These are phyloP conservation scores for Metschnikowia picachoensis DNA, from an alignment of 805 yeast genomes.

Conservation along the genomic window DNA sequence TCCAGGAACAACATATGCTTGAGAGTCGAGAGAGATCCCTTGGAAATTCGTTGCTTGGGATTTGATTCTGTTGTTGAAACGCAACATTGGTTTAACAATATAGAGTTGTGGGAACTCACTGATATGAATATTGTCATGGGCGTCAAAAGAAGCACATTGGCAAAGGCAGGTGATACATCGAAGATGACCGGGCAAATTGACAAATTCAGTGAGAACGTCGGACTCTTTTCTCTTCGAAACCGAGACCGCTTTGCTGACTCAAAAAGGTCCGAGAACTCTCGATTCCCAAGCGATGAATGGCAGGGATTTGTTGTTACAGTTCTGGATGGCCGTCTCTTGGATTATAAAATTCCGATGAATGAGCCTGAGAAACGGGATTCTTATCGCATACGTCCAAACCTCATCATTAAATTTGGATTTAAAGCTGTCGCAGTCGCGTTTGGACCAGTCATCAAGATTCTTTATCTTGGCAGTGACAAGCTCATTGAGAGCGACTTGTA, in stretches of 20 bases:
- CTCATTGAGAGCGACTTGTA: conserved; percentile 57
- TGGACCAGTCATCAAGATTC: conserved; percentile 67
- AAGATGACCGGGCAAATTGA: neutral
- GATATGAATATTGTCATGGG: conserved; percentile 79
- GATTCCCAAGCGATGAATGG: conserved; percentile 39
- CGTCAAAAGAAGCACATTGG: conserved; percentile 24
- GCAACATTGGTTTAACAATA: conserved; percentile 59
- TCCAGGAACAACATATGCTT: conserved; percentile 79
- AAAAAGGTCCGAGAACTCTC: neutral
- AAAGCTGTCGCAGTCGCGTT: conserved; percentile 72
- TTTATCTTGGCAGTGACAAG: conserved; percentile 74
- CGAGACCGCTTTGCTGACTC: neutral
- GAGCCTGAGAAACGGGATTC: conserved; percentile 31
- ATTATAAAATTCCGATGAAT: conserved; percentile 53
- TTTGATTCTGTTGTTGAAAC: conserved; percentile 71
- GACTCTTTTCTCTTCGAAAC: conserved; percentile 6
- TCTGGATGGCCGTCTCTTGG: conserved; percentile 58
- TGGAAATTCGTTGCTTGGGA: conserved; percentile 87
- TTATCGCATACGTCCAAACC: conserved; percentile 42
- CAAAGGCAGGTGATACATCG: neutral
- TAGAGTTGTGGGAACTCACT: conserved; percentile 77
- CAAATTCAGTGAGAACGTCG: neutral
- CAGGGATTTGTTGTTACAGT: conserved; percentile 75
- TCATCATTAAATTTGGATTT: conserved; percentile 68
- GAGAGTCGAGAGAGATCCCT: conserved; percentile 87